phyloP scores from a whole-genome alignment of 2,329 filamentous ascomycete genomes.

The Aspergillus tanneri region DNA sequence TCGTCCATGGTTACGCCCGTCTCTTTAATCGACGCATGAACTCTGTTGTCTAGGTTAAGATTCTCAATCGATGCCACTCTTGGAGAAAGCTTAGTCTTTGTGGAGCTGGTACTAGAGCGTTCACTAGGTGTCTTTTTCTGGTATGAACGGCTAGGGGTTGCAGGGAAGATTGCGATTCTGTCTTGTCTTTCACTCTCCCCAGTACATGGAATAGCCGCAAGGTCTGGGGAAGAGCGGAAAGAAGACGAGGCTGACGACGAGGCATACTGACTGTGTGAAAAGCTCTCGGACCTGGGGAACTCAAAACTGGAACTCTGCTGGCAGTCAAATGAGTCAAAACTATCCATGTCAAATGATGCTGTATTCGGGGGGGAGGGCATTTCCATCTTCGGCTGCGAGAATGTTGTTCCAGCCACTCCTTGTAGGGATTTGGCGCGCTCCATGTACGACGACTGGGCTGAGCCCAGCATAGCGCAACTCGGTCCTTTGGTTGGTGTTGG shows the following conservation, averaged over 20 bases:
- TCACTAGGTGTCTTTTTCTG: constrained; percentile 22
- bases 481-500: constrained; percentile 42
- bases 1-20: constrained; percentile 88
- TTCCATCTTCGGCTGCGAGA: constrained; percentile 40
- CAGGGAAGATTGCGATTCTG: constrained; percentile 33
- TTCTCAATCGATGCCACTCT: constrained; percentile 49
- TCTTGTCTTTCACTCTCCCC: constrained; percentile 21
- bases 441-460: constrained; percentile 42
- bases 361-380: constrained; percentile 59
- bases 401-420: constrained; percentile 41
- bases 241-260: constrained; percentile 48
- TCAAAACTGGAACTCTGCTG: constrained; percentile 42
- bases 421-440: constrained; percentile 48
- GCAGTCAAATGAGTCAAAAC: constrained; percentile 57
- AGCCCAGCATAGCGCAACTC: constrained; percentile 32
- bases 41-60: constrained; percentile 53
- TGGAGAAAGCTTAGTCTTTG: constrained; percentile 42
- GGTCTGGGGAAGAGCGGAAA: constrained; percentile 55
- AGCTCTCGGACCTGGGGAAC: constrained; percentile 24
- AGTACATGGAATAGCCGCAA: constrained; percentile 44
- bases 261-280: constrained; percentile 43
- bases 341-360: constrained; percentile 46
- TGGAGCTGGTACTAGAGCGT: constrained; percentile 25
- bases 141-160: constrained; percentile 24
- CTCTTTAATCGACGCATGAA: constrained; percentile 65